Conservation (phyloP, 2,329 filamentous ascomycete species). For the Talaromyces sp. region DNA sequence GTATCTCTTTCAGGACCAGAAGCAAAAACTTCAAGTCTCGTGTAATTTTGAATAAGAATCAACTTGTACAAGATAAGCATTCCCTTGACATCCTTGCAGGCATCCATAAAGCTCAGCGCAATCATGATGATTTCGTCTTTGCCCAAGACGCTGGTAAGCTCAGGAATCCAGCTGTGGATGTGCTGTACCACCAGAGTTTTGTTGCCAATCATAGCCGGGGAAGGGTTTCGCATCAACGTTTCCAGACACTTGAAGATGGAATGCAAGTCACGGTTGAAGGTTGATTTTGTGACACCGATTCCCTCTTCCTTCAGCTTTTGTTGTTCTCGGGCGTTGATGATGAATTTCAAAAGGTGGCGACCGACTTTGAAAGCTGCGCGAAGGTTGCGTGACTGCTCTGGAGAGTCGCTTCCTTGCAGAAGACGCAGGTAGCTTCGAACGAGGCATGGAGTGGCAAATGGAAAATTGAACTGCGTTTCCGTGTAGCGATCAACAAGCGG, state of each 20-base stretch:
- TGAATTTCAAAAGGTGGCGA: slow-evolving; percentile 88
- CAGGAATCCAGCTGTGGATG: slow-evolving; percentile 95
- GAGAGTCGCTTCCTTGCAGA: slow-evolving; percentile 71
- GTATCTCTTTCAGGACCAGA: slow-evolving; percentile 69
- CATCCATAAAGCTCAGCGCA: slow-evolving; percentile 89
- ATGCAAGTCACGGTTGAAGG: slow-evolving; percentile 78
- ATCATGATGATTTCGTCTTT: slow-evolving; percentile 86
- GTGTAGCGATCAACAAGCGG: slow-evolving; percentile 90
- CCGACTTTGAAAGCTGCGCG: slow-evolving; percentile 94
- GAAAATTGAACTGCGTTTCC: slow-evolving; percentile 84
- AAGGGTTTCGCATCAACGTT: slow-evolving; percentile 79
- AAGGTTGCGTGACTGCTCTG: slow-evolving; percentile 73
- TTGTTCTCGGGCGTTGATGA: slow-evolving; percentile 80
- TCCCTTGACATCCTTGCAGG: slow-evolving; percentile 79
- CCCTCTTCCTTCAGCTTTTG: slow-evolving; percentile 84
- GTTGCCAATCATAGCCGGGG: slow-evolving; percentile 82
- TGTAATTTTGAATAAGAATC: slow-evolving; percentile 87
- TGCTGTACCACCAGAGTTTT: slow-evolving; percentile 95
- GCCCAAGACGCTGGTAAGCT: slow-evolving; percentile 70
- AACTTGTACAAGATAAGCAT: slow-evolving; percentile 91
- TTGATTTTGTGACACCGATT: slow-evolving; percentile 75
- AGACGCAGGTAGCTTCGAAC: slow-evolving; percentile 82
- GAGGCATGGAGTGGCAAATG: slow-evolving; percentile 83
- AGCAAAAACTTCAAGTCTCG: slow-evolving; percentile 74
- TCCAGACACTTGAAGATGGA: slow-evolving; percentile 88